Conservation (phyloP, 192 early-diverging fungal genomes). For the Gonapodya sp. region DNA sequence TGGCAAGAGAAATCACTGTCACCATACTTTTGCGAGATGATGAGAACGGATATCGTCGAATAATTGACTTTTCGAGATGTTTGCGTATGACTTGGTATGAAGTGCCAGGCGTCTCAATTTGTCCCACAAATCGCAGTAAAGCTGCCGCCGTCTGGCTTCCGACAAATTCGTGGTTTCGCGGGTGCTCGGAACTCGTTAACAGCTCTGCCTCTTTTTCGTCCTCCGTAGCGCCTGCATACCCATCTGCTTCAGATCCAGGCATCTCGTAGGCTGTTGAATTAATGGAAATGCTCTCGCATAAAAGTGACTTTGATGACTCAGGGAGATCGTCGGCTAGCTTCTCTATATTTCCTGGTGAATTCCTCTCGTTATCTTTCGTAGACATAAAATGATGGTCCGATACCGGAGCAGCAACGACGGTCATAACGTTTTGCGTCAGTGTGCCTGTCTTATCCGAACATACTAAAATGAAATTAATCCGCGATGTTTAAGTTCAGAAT, state of each 20-base stretch:
- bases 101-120: slow-evolving; percentile 34
- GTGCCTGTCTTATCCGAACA: slow-evolving; percentile 99
- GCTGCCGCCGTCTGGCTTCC: slow-evolving; percentile 97
- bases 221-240: not conserved
- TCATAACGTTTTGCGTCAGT: slow-evolving; percentile 95
- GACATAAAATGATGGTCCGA: too few relatives aligned
- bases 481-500: not conserved
- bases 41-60: slow-evolving; percentile 13
- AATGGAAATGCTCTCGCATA: slow-evolving; percentile 53
- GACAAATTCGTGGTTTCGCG: slow-evolving; percentile 50
- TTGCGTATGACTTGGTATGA: not conserved
- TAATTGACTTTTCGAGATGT: not conserved
- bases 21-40: slow-evolving; percentile 11
- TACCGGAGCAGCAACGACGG: slow-evolving; percentile 85
- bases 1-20: slow-evolving; percentile 9
- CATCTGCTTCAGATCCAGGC: slow-evolving; percentile 19
- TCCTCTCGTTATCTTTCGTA: too few relatives aligned
- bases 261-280: slow-evolving; percentile 72
- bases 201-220: not conserved
- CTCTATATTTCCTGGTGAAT: too few relatives aligned
- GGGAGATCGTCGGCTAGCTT: too few relatives aligned
- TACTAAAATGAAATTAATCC: slow-evolving; percentile 81
- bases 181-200: too few relatives aligned
- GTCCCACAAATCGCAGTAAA: slow-evolving; percentile 67
- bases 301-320: too few relatives aligned